A percentile compares a stretch with the other conserved stretches of the same genome.
Evolutionary conservation across 352 stramenopile species (phyloP).

Genomic region (Phytophthora multivora): DNA sequence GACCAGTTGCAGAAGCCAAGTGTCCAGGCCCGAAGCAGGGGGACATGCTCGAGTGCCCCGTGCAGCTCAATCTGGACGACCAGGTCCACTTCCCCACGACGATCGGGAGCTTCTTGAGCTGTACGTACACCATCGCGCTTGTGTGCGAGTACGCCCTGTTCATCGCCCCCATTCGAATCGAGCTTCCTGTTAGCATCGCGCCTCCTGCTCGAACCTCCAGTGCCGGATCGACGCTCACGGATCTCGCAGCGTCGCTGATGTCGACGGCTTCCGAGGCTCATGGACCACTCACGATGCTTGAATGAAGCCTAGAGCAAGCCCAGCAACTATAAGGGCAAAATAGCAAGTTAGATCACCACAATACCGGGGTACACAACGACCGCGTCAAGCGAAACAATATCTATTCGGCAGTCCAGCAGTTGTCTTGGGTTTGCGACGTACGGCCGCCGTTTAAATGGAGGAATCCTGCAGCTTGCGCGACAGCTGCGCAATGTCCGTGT

Average conservation of each 20-base stretch:
- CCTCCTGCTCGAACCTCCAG: conserved; percentile 23
- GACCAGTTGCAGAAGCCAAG: conserved; percentile 58
- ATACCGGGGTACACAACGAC: conserved; percentile 3
- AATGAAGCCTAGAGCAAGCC: conserved; percentile 10
- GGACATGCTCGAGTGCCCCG: conserved; percentile 62
- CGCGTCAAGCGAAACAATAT: conserved; percentile 33
- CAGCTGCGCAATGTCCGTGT: conserved; percentile 65
- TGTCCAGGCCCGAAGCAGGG: conserved; percentile 50
- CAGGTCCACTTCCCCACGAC: conserved; percentile 67
- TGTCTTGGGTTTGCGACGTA: conserved; percentile 35
- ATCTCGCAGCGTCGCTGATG: conserved; percentile 28
- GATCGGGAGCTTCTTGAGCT: conserved; percentile 55
- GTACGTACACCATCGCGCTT: conserved; percentile 64
- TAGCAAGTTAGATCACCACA: conserved; percentile 23
- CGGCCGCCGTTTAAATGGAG: conserved; percentile 48
- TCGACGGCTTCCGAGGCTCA: conserved; percentile 20
- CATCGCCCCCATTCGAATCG: conserved; percentile 30
- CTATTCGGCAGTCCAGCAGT: conserved; percentile 29
- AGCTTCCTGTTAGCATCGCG: conserved; percentile 46
- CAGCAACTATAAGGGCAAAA: conserved; percentile 22
- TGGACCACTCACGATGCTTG: conserved; percentile 24
- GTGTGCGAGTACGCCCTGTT: conserved; percentile 58
- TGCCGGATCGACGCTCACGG: conserved; percentile 24
- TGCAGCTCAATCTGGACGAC: conserved; percentile 58
- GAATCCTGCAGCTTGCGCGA: conserved; percentile 72